Evolutionary conservation across 148 eudicot species (phyloP), one percentile per base, ranked within the genome.

Genomic region (Rhododendron vialii): DNA sequence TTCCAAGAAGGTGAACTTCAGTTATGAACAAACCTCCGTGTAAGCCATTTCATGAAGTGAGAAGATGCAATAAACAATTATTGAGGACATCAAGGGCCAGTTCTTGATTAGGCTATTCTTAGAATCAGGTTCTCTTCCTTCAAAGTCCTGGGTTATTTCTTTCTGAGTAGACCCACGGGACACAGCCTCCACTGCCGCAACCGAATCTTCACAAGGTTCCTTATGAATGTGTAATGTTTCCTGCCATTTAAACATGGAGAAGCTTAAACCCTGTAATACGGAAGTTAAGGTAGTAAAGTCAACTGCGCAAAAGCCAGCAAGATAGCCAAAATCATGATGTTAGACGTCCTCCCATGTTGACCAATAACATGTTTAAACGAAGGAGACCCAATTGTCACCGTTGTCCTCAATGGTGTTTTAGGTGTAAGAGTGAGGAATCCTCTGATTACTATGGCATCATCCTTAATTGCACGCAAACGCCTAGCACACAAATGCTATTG

Each of bases 41-140:
- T 95, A 95, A 80, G 98, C 99, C 94, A 96, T 95, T 83, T 96
- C 99, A 86, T 96, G 98, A 82, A 95, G 94, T 14, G 98, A 95
- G 87, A 94, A 97, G 80, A 95, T 80, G 59, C 98, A 93, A 61
- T 94, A 97, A 76, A 97, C 98, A 33, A 92, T 74, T 82, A 96
- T 91, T 26, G 98, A 93, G 75, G 99, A 95, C 93, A 97, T 97
- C 78, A 97, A 86, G 48, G 98, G 95, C 98, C 99, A 94, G 82
- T 97, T 97, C 88, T 77, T 93, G 76, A 85, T 69, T n/a, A 97
- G 88, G 92, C 95, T 97, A 84, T 59, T 80, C 65, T 80, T 87
- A 82, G 94, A 77, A 86, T 71, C 26, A 4, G 81, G 5, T 74
- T 85, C 76, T 73, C 35, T 84, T 78, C 55, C 90, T 74, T 85